Conservation (phyloP, 306 rosid species). For the Begonia fuchsioides region DNA sequence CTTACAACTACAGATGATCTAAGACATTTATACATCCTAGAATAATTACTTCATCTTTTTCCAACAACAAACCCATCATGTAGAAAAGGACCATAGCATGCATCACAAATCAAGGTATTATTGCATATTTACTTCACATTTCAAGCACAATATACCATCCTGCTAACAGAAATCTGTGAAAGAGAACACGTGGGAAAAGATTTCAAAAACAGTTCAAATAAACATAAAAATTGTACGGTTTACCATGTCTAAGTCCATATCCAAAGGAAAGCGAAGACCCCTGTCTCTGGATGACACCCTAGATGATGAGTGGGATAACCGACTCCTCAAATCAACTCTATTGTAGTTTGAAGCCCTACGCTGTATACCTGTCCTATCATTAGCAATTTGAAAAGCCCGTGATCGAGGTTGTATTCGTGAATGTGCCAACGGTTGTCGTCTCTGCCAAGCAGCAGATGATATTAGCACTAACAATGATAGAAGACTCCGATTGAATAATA, state of each 20-base stretch:
- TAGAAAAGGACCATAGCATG: too few species aligned
- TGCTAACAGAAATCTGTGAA: too few species aligned
- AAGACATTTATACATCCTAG: too few species aligned
- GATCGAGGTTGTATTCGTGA: conserved; percentile 45
- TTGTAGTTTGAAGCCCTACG: conserved; percentile 34
- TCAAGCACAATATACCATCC: too few species aligned
- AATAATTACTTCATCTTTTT: too few species aligned
- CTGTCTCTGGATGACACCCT: conserved; percentile 37
- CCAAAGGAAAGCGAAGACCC: conserved; percentile 45
- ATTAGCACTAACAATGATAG: too few species aligned
- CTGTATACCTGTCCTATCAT: conserved; percentile 38
- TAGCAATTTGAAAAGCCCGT: conserved; percentile 32
- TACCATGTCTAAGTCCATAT: conserved; percentile 90
- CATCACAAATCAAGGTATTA: too few species aligned
- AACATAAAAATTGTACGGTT: not conserved
- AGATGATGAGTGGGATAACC: conserved; percentile 23
- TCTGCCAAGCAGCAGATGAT: conserved; percentile 13
- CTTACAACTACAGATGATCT: too few species aligned
- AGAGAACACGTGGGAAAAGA: too few species aligned
- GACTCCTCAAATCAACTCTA: conserved; percentile 53
- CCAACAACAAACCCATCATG: too few species aligned
- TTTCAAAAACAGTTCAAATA: not conserved
- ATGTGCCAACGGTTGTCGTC: conserved; percentile 21
- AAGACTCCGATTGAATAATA: too few species aligned
- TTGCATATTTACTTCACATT: too few species aligned